Percentiles rank a stretch among this genome's conserved stretches.
Conservation (phyloP, 2,329 filamentous ascomycete genomes). For the Hypomyces perniciosus region DNA sequence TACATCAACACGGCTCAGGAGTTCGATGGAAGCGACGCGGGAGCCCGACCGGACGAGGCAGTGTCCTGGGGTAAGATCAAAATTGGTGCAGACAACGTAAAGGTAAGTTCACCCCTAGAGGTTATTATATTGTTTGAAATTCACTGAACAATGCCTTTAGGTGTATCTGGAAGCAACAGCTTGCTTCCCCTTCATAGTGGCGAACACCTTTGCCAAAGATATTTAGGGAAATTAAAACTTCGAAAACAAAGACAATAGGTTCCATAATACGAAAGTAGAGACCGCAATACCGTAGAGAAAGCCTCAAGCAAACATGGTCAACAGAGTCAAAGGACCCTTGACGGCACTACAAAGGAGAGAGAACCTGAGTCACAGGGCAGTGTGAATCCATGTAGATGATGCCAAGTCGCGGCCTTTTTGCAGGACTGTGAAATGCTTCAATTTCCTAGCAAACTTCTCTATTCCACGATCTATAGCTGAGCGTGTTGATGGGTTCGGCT, state of each 20-base stretch:
- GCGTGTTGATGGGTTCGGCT: no score
- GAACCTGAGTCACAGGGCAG: no score
- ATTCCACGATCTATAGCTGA: no score
- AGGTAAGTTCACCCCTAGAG: constrained; percentile 47
- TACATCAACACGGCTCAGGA: constrained; percentile 98
- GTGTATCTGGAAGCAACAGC: constrained; percentile 60
- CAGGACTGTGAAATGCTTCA: no score
- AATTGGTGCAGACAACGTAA: constrained; percentile 77
- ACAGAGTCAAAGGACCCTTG: no score
- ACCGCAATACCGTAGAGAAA: no score
- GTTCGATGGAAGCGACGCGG: constrained; percentile 95
- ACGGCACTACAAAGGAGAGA: no score
- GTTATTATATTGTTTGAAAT: not conserved
- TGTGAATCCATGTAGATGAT: no score
- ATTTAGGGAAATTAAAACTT: constrained; percentile 16
- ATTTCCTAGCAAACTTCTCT: no score
- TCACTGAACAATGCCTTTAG: constrained; percentile 26
- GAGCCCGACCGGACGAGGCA: constrained; percentile 89
- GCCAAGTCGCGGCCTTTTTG: no score
- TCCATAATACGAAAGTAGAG: no score
- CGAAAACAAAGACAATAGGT: not conserved
- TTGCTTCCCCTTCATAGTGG: constrained; percentile 61
- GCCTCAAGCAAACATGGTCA: no score
- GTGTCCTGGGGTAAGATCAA: constrained; percentile 99
- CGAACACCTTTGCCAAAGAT: constrained; percentile 60